Conservation (phyloP, 1,284 basidiomycete species). For the Ustilago sp. region DNA sequence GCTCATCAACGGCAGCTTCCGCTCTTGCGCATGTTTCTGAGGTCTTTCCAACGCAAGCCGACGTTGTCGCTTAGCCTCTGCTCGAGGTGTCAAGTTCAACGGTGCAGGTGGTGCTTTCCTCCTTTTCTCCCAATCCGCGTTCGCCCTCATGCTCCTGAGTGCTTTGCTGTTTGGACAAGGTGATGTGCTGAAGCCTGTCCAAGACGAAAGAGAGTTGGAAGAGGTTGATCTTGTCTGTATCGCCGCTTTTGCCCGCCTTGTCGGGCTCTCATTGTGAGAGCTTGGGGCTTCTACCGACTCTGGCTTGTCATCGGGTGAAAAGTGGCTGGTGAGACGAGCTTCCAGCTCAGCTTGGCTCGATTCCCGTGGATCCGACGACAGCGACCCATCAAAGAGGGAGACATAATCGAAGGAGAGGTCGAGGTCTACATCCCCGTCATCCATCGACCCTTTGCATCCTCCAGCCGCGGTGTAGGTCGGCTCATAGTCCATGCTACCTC, state of each 20-base stretch:
- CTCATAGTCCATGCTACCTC: slow-evolving; percentile 9
- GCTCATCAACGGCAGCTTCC: slow-evolving; percentile 2
- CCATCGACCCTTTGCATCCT: background rate
- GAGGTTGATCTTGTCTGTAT: slow-evolving; percentile 3
- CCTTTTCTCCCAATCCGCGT: slow-evolving; percentile 51
- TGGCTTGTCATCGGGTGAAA: slow-evolving; percentile 33
- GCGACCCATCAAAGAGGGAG: slow-evolving; percentile 42
- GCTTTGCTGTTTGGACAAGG: slow-evolving; percentile 32
- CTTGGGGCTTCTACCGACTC: slow-evolving; percentile 14
- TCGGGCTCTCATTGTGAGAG: background rate
- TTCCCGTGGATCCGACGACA: slow-evolving; percentile 28
- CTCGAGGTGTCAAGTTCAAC: slow-evolving; percentile 32
- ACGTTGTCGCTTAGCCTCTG: slow-evolving; percentile 31
- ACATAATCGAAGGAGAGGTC: slow-evolving; percentile 60
- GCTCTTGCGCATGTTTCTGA: slow-evolving; percentile 3
- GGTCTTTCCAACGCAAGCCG: slow-evolving; percentile 16
- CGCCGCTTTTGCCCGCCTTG: slow-evolving; percentile 9
- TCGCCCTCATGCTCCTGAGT: slow-evolving; percentile 45
- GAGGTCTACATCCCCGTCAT: slow-evolving; percentile 51
- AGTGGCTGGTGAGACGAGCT: slow-evolving; percentile 20
- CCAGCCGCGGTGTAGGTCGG: slow-evolving; percentile 15
- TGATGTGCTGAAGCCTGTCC: slow-evolving; percentile 7
- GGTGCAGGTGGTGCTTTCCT: slow-evolving; percentile 53
- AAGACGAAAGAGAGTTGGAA: slow-evolving; percentile 6
- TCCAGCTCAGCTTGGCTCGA: slow-evolving; percentile 17